Percentiles rank a stretch among this genome's conserved stretches.
phyloP scores from a whole-genome alignment of 345 rosid species.

The Capsella bursapastoris region DNA sequence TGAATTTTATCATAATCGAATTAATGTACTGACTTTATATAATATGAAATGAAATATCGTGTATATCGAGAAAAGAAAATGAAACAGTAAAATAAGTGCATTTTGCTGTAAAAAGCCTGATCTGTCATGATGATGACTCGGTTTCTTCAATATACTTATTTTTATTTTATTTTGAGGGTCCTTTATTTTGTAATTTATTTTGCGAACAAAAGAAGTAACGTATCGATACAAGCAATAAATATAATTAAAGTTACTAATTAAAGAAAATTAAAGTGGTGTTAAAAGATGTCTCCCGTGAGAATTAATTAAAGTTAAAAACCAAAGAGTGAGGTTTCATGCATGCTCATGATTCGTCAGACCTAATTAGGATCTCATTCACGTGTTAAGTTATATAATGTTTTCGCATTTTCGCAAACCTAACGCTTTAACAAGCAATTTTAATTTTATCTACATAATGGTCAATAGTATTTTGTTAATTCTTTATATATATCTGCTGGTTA shows the following conservation, averaged over 20 bases:
- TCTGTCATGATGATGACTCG: constrained; percentile 30
- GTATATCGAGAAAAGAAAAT: neutral
- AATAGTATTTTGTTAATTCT: neutral
- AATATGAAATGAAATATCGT: neutral
- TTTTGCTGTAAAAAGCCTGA: constrained; percentile 22
- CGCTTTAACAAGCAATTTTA: constrained; percentile 4
- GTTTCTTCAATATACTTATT: constrained; percentile 1
- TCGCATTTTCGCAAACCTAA: constrained; percentile 27
- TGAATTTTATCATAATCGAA: no score
- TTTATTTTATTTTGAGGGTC: constrained; percentile 23
- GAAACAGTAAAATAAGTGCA: neutral
- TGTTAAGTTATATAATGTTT: constrained; percentile 19
- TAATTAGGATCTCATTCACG: constrained; percentile 39
- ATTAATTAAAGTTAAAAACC: constrained; percentile 36
- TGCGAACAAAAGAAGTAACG: constrained; percentile 35
- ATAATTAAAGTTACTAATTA: constrained; percentile 23
- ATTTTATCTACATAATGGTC: neutral
- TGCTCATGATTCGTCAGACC: constrained; percentile 35
- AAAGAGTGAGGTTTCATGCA: constrained; percentile 35
- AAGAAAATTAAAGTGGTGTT: constrained; percentile 23
- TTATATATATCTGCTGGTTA: neutral
- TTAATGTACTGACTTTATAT: neutral
- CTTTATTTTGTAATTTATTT: constrained; percentile 4
- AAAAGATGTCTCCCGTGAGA: constrained; percentile 36
- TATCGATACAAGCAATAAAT: constrained; percentile 28